phyloP scores from a whole-genome alignment of 208 protist species.

The Leptomonas pyrrhocoris region DNA sequence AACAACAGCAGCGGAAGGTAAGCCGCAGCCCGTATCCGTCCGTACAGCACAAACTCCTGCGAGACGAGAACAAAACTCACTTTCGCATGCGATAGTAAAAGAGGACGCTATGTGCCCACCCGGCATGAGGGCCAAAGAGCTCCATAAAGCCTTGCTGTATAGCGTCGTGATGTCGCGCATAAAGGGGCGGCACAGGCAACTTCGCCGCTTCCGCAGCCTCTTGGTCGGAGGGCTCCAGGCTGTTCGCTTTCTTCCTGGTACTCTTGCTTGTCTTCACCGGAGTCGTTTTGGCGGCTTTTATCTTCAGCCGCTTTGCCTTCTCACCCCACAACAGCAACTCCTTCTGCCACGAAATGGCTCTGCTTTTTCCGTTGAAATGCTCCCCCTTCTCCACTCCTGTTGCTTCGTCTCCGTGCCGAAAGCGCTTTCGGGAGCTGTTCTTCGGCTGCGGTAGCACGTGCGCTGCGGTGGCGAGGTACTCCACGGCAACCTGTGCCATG shows the following conservation, averaged over 20 bases:
- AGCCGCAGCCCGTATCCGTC: too few relatives aligned
- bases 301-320: slow-evolving; percentile 15
- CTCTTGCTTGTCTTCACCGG: slow-evolving; percentile 1
- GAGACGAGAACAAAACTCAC: neutral
- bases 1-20: too few relatives aligned
- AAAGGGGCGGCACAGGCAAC: slow-evolving; percentile 32
- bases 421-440: slow-evolving; percentile 1
- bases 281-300: neutral
- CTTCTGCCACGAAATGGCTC: neutral
- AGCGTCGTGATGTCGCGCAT: slow-evolving; percentile 65
- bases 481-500: slow-evolving; percentile 74
- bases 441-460: neutral
- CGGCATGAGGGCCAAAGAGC: slow-evolving; percentile 70
- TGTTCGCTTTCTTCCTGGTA: slow-evolving; percentile 3
- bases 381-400: too few relatives aligned
- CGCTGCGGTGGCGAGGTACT: slow-evolving; percentile 35
- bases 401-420: neutral
- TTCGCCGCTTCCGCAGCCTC: neutral
- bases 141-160: slow-evolving; percentile 65
- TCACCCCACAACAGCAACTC: slow-evolving; percentile 22
- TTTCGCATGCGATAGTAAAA: slow-evolving; percentile 65
- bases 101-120: slow-evolving; percentile 79
- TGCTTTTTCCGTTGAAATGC: too few relatives aligned
- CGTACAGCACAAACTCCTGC: too few relatives aligned
- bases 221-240: too few relatives aligned